Base-by-base conservation (phyloP, 305 asterid species). In the Solanum chacoense region DNA sequence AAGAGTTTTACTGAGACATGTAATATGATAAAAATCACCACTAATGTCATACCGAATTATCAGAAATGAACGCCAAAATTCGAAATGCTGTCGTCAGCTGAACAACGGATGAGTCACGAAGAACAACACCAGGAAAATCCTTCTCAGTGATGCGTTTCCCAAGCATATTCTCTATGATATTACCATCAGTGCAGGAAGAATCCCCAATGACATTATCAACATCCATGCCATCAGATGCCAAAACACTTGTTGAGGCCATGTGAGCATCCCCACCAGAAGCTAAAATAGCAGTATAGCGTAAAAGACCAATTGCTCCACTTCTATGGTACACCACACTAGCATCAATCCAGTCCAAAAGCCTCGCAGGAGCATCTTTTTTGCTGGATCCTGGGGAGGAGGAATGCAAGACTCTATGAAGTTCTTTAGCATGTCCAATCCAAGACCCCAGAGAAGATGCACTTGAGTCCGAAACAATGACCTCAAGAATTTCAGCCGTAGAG, bases 331-430 rank as follows among this genome's bases (percentile, higher is more conserved):
- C 98, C 81, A 95, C 98, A 85, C 99, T 93, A 87, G 98, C 98
- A 94, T 97, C 99, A 87, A 97, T 96, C 99, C 99, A 96, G 86
- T 97, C 99, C 93, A 97, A 89, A 73, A 97, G 98, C 91, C 99
- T 92, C 34, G 97, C 96, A 89, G 99, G 99, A 85, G 99, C 96
- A 91, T 97, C 99, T 91, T 96, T 97, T 93, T 92, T 94, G 90
- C 94, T 88, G 88, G 98, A 92, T 92, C 94, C 98, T 88, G 96
- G 96, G 59, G 98, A 95, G 85, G 98, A 94, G 88, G 97, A 96
- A 87, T 94, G 94, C 83, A 96, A 92, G 88, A 94, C 94, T 91
- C 91, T 91, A 90, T 95, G 98, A 91, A 96, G 94, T 89, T 95
- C 99, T 85, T 93, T 95, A 42, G 96, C 98, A 91, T 94, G 96